Evolutionary conservation across 2,329 filamentous ascomycete genomes (phyloP).

Genomic region (Colletotrichum sansevieriae): DNA sequence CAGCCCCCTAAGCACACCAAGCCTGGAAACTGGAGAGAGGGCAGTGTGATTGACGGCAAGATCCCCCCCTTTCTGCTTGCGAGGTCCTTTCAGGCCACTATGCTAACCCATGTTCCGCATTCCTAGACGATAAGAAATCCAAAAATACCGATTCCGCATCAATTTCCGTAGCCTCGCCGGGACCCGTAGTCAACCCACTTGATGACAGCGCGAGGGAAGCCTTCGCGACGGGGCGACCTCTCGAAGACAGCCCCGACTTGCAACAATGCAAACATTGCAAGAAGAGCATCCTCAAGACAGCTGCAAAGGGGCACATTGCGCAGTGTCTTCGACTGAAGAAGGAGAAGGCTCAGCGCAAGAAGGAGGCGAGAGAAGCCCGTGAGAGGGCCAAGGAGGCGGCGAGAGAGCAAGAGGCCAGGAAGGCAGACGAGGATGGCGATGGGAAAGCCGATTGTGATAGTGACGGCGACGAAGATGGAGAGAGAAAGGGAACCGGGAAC

Average conservation of each 20-base stretch:
- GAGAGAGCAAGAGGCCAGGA: slow-evolving; percentile 67
- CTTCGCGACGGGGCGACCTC: slow-evolving; percentile 84
- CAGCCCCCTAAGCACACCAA: slow-evolving; percentile 72
- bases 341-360: slow-evolving; percentile 82
- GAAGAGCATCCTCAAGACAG: slow-evolving; percentile 82
- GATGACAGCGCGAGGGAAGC: slow-evolving; percentile 82
- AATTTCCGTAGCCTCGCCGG: slow-evolving; percentile 60
- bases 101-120: slow-evolving; percentile 7
- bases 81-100: not conserved
- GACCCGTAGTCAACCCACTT: slow-evolving; percentile 74
- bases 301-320: slow-evolving; percentile 83
- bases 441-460: slow-evolving; percentile 65
- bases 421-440: slow-evolving; percentile 62
- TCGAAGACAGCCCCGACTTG: slow-evolving; percentile 83
- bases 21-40: slow-evolving; percentile 79
- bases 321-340: slow-evolving; percentile 88
- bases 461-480: slow-evolving; percentile 58
- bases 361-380: slow-evolving; percentile 78
- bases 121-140: slow-evolving; percentile 67
- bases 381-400: slow-evolving; percentile 75
- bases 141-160: slow-evolving; percentile 57
- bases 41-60: slow-evolving; percentile 72
- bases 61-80: not conserved
- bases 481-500: slow-evolving; percentile 56
- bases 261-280: slow-evolving; percentile 96